These are phyloP conservation scores for Fusarium sp. DNA, from an alignment of 2,329 filamentous ascomycete genomes.

Conservation along the genomic window DNA sequence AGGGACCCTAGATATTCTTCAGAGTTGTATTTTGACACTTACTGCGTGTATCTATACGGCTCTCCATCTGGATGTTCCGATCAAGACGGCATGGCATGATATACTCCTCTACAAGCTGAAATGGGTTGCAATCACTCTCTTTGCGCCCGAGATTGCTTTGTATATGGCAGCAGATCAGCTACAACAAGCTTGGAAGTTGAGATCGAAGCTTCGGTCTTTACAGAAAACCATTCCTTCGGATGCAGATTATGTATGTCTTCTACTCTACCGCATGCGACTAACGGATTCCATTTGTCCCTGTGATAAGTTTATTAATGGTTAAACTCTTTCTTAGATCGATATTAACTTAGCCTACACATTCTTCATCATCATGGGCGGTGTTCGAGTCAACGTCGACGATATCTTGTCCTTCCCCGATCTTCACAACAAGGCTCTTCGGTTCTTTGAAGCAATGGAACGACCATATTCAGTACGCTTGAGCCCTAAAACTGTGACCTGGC, in stretches of 20 bases:
- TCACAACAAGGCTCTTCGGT: background rate
- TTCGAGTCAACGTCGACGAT: conserved; percentile 32
- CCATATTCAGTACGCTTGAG: conserved; percentile 13
- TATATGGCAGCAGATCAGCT: conserved; percentile 40
- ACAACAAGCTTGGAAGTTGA: conserved; percentile 18
- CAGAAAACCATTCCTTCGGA: background rate
- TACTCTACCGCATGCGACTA: background rate
- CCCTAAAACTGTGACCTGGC: conserved; percentile 5
- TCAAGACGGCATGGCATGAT: conserved; percentile 8
- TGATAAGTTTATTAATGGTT: background rate
- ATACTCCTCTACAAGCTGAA: conserved; percentile 35
- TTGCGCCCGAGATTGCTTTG: conserved; percentile 51
- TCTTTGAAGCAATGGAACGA: background rate
- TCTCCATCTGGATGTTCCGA: conserved; percentile 54
- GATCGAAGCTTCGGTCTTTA: background rate
- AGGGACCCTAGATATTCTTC: conserved; percentile 45
- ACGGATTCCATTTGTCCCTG: background rate
- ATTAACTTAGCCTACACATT: conserved; percentile 45
- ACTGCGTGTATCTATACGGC: conserved; percentile 53
- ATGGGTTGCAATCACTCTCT: conserved; percentile 50
- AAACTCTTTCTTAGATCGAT: background rate
- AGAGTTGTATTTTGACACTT: conserved; percentile 52
- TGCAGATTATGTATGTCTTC: background rate
- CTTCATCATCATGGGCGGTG: conserved; percentile 50
- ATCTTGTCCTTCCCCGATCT: conserved; percentile 10